phyloP scores from a whole-genome alignment of 768 basidiomycete species.

The Amylocystis lapponica region DNA sequence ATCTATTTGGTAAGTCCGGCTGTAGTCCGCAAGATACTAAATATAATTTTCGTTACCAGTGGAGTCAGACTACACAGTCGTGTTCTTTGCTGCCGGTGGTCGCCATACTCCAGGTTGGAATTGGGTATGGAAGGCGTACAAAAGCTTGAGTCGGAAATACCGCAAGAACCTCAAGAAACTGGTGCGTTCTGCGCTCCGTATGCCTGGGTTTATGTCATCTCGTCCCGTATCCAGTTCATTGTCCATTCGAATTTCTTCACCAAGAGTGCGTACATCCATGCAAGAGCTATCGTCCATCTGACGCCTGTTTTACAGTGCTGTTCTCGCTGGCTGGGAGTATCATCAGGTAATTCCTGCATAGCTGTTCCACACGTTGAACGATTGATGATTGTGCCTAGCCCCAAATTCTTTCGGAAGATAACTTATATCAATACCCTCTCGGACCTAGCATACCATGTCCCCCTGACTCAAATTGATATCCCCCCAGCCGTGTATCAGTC shows the following conservation, averaged over 20 bases:
- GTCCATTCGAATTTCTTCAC: constrained; percentile 87
- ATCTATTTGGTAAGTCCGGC: constrained; percentile 63
- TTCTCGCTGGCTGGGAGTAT: constrained; percentile 86
- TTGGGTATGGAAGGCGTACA: constrained; percentile 90
- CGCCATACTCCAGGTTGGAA: constrained; percentile 75
- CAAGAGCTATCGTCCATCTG: background rate
- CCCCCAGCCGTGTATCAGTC: constrained; percentile 80
- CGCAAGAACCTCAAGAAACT: constrained; percentile 84
- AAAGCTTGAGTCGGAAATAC: constrained; percentile 75
- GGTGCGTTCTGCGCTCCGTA: constrained; percentile 36
- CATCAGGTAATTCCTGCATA: constrained; percentile 52
- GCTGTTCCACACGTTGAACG: background rate
- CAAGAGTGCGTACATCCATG: constrained; percentile 53
- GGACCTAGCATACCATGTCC: constrained; percentile 69
- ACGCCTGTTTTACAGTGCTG: constrained; percentile 50
- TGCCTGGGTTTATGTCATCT: background rate
- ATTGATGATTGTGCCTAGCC: constrained; percentile 35
- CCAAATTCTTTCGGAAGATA: constrained; percentile 87
- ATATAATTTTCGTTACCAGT: too few species aligned
- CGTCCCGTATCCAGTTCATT: constrained; percentile 52
- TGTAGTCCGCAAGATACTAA: background rate
- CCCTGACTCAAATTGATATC: constrained; percentile 84
- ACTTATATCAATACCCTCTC: constrained; percentile 72
- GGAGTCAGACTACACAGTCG: constrained; percentile 83
- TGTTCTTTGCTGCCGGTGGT: constrained; percentile 81